A percentile compares a stretch with the other conserved stretches of the same genome.
Evolutionary conservation across 2,329 filamentous ascomycete genomes (phyloP).

Genomic region (Ophiostoma sp.): DNA sequence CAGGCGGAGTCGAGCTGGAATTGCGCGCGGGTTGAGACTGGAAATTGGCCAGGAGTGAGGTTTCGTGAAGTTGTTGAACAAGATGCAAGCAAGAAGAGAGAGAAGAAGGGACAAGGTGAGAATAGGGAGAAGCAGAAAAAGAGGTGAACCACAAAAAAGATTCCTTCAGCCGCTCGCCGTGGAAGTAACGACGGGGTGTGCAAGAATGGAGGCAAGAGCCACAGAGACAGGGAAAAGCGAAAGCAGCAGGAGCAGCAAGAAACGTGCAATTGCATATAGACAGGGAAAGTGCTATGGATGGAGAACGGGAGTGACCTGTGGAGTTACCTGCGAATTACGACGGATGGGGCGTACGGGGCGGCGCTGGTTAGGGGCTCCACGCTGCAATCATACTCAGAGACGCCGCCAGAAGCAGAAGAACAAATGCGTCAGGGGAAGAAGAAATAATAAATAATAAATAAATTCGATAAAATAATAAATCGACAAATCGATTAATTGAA

Average conservation of each 20-base stretch:
- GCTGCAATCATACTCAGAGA: constrained; percentile 10
- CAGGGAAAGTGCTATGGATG: constrained; percentile 9
- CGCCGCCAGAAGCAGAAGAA: background rate
- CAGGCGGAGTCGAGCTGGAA: background rate
- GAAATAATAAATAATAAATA: background rate
- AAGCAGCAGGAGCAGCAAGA: background rate
- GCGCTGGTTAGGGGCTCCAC: constrained; percentile 17
- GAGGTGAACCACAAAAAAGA: background rate
- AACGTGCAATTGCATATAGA: constrained; percentile 19
- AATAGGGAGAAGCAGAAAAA: background rate
- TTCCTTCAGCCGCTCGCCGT: constrained; percentile 2
- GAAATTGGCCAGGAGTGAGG: background rate
- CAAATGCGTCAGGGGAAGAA: constrained; percentile 11
- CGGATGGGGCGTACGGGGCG: constrained; percentile 14
- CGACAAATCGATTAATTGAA: background rate
- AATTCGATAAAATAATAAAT: background rate
- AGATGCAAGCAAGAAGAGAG: background rate
- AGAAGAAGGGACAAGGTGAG: background rate
- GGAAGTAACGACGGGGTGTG: constrained; percentile 2
- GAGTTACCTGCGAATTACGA: constrained; percentile 1
- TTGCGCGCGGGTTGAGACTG: background rate
- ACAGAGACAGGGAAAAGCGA: background rate
- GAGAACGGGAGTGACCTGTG: background rate
- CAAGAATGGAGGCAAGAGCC: background rate
- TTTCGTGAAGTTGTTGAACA: background rate